Conservation (phyloP, 306 rosid species). For the Ceratonia siliqua region DNA sequence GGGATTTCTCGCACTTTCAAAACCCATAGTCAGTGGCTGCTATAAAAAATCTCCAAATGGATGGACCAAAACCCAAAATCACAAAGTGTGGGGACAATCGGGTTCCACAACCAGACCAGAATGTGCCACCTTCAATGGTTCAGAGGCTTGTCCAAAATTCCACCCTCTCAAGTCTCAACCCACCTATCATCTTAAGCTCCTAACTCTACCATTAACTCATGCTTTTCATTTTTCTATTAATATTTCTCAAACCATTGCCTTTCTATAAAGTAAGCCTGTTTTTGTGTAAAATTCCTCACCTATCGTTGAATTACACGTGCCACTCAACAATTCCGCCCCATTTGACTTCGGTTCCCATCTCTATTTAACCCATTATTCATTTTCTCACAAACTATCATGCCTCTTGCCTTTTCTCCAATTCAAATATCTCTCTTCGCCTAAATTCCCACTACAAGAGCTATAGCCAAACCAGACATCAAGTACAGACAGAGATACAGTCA, state of each 20-base stretch:
- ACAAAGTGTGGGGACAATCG: slow-evolving; percentile 1
- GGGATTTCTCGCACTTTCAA: slow-evolving; percentile 30
- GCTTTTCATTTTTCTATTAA: slow-evolving; percentile 18
- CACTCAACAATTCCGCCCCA: slow-evolving; percentile 8
- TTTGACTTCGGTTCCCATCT: slow-evolving; percentile 42
- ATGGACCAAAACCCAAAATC: slow-evolving; percentile 43
- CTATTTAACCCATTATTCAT: slow-evolving; percentile 38
- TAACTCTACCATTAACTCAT: slow-evolving; percentile 15
- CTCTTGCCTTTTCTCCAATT: not conserved
- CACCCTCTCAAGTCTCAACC: not conserved
- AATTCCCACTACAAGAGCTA: not conserved
- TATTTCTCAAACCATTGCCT: slow-evolving; percentile 10
- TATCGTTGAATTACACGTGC: not conserved
- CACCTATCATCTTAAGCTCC: not conserved
- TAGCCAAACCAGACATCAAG: not conserved
- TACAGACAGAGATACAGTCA: not conserved
- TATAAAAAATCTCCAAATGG: slow-evolving; percentile 37
- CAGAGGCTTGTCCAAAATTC: slow-evolving; percentile 30
- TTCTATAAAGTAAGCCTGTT: not conserved
- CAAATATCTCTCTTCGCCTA: slow-evolving; percentile 10
- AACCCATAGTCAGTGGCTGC: slow-evolving; percentile 27
- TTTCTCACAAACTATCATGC: slow-evolving; percentile 8
- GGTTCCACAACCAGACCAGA: slow-evolving; percentile 24
- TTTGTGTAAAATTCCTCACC: slow-evolving; percentile 7
- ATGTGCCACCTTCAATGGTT: slow-evolving; percentile 52